Evolutionary conservation across 202 grass and related monocot species (phyloP), one percentile per base, ranked within the genome.

Genomic region (Zizania palustris): DNA sequence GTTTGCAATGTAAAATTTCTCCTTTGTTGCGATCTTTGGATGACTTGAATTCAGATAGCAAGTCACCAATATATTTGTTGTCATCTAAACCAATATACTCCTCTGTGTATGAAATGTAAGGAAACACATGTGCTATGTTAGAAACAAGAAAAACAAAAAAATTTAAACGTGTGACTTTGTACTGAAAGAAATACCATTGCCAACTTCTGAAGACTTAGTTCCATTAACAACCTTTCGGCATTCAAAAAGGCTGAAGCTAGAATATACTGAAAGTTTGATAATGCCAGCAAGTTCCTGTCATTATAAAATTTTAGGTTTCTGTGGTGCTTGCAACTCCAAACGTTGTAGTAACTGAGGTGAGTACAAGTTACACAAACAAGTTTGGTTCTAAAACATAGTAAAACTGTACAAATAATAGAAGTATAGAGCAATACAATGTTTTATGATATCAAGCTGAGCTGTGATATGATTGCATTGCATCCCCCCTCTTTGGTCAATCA

Each of bases 241-340:
- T 79, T 99, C 92, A 77, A 99, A 99, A 82, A 99, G 84, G 82
- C 96, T 99, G 73, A 99, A 99, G 87, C 96, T 99, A 59, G 96
- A 99, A 85, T 99, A 99, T 34, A 93, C 96, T 74, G 96, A 90
- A 67, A 99, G 88, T 93, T 99, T 99, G 86, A 99, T 99, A 64
- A 99, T 86, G 67, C 92, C 88, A 71, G 96, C 96, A 82, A 99
- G 87, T 96, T 99, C 96, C 96, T 99, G 82, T 37, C 67, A 81
- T 77, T 51, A 77, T 35, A 68, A 57, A 3, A 68, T 62, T 68
- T 65, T 81, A 35, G 45, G 60, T 67, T 70, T 72, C n/a, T 50
- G 45, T 66, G 78, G 75, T 42, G 58, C 16, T 70, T 76, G 39
- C 9, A 68, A 44, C 59, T 75, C 80, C 38, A 79, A 87, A 69